Evolutionary conservation across 306 rosid species (phyloP), one percentile per base, ranked within the genome.

Genomic region (Geum urbanum): DNA sequence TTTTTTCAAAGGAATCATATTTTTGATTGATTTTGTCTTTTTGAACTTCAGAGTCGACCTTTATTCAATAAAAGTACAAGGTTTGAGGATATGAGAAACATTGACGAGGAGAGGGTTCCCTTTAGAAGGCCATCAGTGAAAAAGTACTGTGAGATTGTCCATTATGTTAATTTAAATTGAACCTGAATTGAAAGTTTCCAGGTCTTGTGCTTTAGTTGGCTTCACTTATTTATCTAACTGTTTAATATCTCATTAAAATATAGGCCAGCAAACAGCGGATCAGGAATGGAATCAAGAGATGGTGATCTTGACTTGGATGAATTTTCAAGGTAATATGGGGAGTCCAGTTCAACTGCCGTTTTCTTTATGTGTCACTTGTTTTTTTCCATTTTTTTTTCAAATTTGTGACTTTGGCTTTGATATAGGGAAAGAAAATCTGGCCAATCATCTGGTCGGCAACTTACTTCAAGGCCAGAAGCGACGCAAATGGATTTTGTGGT

Each of bases 21-120:
- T 2, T 32, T 32, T 32, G 37, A 32, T 51, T 45, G 37, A 20
- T 32, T 66, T 50, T 56, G 18, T 67, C 12, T 70, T 63, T 13
- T 7, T 74, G 51, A 63, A 71, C 51, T 84, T 82, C 96, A 92
- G 97, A 92, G 98, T 84, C 90, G 96, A 46, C 98, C 96, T 20
- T 88, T 92, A 76, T 92, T 92, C 77, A 92, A 90, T 72, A 90
- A 92, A 75, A 92, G 97, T 78, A 92, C 98, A 9, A 85, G 98
- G 76, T 92, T 92, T 78, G 98, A 92, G 80, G 98, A 92, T 82
- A 92, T 90, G 97, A 87, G 90, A 75, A 84, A 61, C 45, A 13
- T 24, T 41, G 98, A 92, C 39, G 96, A 92, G 69, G 98, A 92
- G 20, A 86, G 96, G 76, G 83, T 73, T 67, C 97, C 97, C 20